phyloP scores from a whole-genome alignment of 805 yeast genomes.

The Peterozyma toletana region DNA sequence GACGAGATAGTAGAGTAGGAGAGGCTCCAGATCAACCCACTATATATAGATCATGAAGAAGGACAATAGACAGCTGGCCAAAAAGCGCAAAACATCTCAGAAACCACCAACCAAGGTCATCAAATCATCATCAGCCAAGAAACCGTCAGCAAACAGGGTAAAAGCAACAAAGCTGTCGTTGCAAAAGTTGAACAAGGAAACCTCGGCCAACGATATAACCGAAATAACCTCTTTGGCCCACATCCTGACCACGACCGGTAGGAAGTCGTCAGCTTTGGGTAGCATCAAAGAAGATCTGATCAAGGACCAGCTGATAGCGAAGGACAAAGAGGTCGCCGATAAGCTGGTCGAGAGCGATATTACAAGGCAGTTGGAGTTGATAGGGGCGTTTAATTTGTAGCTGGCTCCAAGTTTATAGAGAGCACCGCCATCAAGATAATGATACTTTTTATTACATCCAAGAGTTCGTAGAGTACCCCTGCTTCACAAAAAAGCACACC shows the following conservation, averaged over 20 bases:
- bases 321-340: slow-evolving; percentile 15
- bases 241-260: slow-evolving; percentile 4
- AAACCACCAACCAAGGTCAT: slow-evolving; percentile 16
- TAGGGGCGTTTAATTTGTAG: slow-evolving; percentile 33
- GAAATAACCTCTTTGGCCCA: slow-evolving; percentile 10
- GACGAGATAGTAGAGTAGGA: too few species aligned
- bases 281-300: slow-evolving; percentile 30
- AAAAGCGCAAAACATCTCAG: slow-evolving; percentile 1
- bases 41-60: not conserved
- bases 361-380: slow-evolving; percentile 37
- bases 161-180: slow-evolving; percentile 6
- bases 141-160: slow-evolving; percentile 12
- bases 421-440: too few species aligned
- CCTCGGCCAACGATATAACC: slow-evolving; percentile 15
- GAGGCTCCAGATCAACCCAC: not conserved
- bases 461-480: too few species aligned
- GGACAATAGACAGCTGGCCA: slow-evolving; percentile 2
- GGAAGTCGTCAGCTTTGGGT: slow-evolving; percentile 25
- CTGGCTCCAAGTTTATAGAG: too few species aligned
- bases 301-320: slow-evolving; percentile 24
- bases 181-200: slow-evolving; percentile 7
- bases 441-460: too few species aligned
- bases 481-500: too few species aligned
- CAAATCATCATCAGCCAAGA: slow-evolving; percentile 8
- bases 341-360: slow-evolving; percentile 33